Base-by-base conservation (phyloP, 306 rosid species). In the Castanopsis chinensis region DNA sequence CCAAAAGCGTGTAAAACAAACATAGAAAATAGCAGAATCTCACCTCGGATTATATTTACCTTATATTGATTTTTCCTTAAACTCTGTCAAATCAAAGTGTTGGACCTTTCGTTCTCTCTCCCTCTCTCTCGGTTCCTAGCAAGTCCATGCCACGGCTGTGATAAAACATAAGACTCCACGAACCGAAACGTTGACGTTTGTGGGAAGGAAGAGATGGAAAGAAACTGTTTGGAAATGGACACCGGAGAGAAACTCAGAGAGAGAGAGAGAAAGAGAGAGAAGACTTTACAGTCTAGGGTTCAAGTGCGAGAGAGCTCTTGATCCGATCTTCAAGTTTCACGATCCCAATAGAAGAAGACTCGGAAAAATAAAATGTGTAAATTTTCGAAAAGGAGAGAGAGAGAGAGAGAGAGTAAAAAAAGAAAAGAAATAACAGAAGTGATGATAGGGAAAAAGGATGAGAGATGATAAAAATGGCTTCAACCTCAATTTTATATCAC, bases 281-380 rank as follows among this genome's bases (percentile, higher is more conserved):
- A 57, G 32, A 75, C 52, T 57, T 71, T 49, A 18, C 71, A 75
- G 81, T 35, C 77, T 60, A 51, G 71, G 82, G 80, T 45, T 67
- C 45, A 53, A 51, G 86, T 43, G 81, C 37, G 53, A 28, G 73
- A 78, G 57, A 70, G 82, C 73, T 78, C 68, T 49, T 71, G 86
- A 87, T 87, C 90, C 81, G 86, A 87, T 85, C 84, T 85, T 85
- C 79, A 80, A 84, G 86, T 73, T 82, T 77, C 74, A 61, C 76
- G 84, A 87, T 77, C 85, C 79, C 83, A 79, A 79, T 80, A 79
- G 82, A 78, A 82, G 61, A n/a, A 72, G 53, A 49, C 53, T 49
- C 15, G 53, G 53, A 53, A 78, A 72, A 49, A 57, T 21, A 32
- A 65, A 45, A 78, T 32, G 80, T 41, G 55, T 4, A 58, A 37